These are phyloP conservation scores for Pseudocercospora macadamiae DNA, from an alignment of 2,329 filamentous ascomycete species.

Conservation along the genomic window DNA sequence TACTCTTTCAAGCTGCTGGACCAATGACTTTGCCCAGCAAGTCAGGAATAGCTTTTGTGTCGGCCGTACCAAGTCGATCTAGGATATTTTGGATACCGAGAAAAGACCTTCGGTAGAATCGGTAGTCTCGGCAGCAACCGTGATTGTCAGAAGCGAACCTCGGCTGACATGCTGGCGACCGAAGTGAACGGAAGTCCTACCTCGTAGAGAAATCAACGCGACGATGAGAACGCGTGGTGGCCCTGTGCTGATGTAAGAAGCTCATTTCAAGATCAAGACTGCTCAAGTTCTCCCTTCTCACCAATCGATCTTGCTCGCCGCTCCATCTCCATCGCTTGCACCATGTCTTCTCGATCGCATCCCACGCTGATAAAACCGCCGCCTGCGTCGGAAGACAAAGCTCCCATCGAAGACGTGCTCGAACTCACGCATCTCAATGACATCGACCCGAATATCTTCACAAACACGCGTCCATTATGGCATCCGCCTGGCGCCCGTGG, in stretches of 20 bases:
- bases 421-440: slow-evolving; percentile 80
- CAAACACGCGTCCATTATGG: slow-evolving; percentile 89
- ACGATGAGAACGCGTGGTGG: neutral
- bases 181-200: too few species aligned
- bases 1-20: too few species aligned
- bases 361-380: slow-evolving; percentile 70
- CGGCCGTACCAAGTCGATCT: too few species aligned
- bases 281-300: neutral
- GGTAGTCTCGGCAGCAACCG: too few species aligned
- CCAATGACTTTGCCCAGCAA: too few species aligned
- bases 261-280: too few species aligned
- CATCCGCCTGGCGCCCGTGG: slow-evolving; percentile 89
- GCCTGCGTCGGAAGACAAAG: slow-evolving; percentile 70
- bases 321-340: too few species aligned
- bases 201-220: neutral
- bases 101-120: too few species aligned
- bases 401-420: slow-evolving; percentile 84
- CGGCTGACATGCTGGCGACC: too few species aligned
- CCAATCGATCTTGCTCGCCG: too few species aligned
- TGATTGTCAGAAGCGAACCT: neutral
- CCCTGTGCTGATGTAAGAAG: neutral
- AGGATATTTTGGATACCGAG: too few species aligned
- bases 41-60: too few species aligned
- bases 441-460: slow-evolving; percentile 85
- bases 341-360: slow-evolving; percentile 20